Evolutionary conservation across 2,329 filamentous ascomycete species (phyloP).

Genomic region (Aphanocladium album): DNA sequence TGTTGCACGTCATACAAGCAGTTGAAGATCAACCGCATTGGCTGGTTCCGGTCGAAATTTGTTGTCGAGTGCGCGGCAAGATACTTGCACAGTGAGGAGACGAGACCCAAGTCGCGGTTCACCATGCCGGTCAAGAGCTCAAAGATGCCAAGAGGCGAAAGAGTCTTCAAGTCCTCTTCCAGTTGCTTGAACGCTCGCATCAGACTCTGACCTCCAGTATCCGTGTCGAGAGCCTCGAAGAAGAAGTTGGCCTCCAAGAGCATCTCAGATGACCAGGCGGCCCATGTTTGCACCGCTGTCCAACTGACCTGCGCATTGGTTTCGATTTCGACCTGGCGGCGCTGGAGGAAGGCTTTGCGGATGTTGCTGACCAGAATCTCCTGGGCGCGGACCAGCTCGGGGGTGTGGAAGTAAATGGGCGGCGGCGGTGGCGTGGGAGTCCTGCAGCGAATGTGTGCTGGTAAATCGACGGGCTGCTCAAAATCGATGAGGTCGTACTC

Average conservation of each 20-base stretch:
- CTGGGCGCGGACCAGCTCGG: constrained; percentile 39
- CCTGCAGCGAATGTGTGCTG: constrained; percentile 39
- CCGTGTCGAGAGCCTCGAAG: constrained; percentile 36
- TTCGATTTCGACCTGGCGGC: constrained; percentile 38
- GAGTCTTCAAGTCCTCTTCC: constrained; percentile 37
- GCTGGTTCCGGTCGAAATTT: constrained; percentile 38
- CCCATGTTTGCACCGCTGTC: constrained; percentile 39
- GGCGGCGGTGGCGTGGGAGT: constrained; percentile 40
- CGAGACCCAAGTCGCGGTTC: constrained; percentile 38
- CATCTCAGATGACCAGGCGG: constrained; percentile 38
- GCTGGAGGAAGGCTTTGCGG: constrained; percentile 40
- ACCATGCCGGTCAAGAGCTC: constrained; percentile 41
- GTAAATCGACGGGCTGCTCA: constrained; percentile 37
- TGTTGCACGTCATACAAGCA: constrained; percentile 41
- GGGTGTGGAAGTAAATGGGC: constrained; percentile 37
- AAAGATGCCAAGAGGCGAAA: constrained; percentile 39
- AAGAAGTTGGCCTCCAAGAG: constrained; percentile 40
- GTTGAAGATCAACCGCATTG: constrained; percentile 38
- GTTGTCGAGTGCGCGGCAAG: constrained; percentile 39
- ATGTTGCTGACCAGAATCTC: constrained; percentile 40
- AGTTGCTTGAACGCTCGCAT: constrained; percentile 40
- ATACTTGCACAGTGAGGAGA: constrained; percentile 42
- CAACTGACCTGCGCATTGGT: constrained; percentile 34
- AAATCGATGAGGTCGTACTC: constrained; percentile 48
- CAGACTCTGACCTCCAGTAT: constrained; percentile 34